Percentiles rank a stretch among this genome's conserved stretches.
phyloP scores from a whole-genome alignment of 2,329 filamentous ascomycete genomes.

The Aureobasidium sp. region DNA sequence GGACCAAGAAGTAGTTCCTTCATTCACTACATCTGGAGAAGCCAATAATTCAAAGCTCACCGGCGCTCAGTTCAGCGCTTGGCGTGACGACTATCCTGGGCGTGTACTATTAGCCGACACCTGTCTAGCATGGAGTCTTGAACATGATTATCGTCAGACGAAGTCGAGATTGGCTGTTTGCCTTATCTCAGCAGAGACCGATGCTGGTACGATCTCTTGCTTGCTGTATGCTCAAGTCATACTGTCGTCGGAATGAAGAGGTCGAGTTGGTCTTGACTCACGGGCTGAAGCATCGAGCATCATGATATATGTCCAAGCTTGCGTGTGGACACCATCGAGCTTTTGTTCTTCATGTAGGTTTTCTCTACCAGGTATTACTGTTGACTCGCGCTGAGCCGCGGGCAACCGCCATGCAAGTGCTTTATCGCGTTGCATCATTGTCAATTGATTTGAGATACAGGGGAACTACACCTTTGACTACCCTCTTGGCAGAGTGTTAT shows the following conservation, averaged over 20 bases:
- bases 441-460: not conserved
- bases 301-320: not conserved
- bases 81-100: too few species aligned
- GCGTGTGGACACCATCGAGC: not conserved
- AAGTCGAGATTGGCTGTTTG: too few species aligned
- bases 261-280: not conserved
- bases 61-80: too few species aligned
- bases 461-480: not conserved
- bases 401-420: not conserved
- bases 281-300: not conserved
- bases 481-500: not conserved
- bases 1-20: too few species aligned
- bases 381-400: not conserved
- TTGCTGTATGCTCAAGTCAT: too few species aligned
- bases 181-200: too few species aligned
- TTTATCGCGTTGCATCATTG: not conserved
- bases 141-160: too few species aligned
- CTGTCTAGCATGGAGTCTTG: too few species aligned
- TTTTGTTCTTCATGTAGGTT: not conserved
- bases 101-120: too few species aligned
- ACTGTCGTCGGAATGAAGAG: accelerated
- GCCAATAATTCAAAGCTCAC: too few species aligned
- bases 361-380: not conserved
- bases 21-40: too few species aligned
- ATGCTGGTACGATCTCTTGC: not conserved